Conservation (phyloP, 2,329 filamentous ascomycete species). For the Fusarium denticulatum region DNA sequence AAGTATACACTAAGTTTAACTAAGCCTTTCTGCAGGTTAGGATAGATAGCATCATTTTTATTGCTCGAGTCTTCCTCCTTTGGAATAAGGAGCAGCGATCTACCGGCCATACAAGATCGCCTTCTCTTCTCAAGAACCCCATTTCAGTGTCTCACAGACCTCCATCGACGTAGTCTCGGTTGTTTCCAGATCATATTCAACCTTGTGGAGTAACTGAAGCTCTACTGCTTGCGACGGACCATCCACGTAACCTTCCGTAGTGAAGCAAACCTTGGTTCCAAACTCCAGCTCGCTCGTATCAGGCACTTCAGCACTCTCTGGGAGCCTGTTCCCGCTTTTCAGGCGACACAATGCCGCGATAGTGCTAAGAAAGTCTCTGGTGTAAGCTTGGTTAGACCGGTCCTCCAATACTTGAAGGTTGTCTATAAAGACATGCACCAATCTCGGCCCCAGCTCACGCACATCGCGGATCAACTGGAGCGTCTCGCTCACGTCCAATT, state of each 20-base stretch:
- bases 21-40: not conserved
- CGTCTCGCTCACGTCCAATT: not conserved
- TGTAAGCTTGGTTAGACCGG: not conserved
- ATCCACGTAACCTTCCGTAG: not conserved
- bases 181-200: not conserved
- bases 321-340: accelerated
- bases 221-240: not conserved
- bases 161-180: not conserved
- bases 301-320: accelerated
- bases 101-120: not conserved
- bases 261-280: not conserved
- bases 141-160: not conserved
- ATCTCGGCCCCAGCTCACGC: not conserved
- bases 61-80: not conserved
- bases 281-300: not conserved
- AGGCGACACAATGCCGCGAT: not conserved
- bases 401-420: not conserved
- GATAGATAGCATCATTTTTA: not conserved
- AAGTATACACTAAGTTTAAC: not conserved
- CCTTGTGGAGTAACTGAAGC: not conserved
- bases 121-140: not conserved
- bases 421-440: not conserved
- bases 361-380: not conserved
- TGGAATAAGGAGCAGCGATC: not conserved
- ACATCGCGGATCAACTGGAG: not conserved